Conservation (phyloP, 139 green algal genomes). For the Chlamydomonas incerta region DNA sequence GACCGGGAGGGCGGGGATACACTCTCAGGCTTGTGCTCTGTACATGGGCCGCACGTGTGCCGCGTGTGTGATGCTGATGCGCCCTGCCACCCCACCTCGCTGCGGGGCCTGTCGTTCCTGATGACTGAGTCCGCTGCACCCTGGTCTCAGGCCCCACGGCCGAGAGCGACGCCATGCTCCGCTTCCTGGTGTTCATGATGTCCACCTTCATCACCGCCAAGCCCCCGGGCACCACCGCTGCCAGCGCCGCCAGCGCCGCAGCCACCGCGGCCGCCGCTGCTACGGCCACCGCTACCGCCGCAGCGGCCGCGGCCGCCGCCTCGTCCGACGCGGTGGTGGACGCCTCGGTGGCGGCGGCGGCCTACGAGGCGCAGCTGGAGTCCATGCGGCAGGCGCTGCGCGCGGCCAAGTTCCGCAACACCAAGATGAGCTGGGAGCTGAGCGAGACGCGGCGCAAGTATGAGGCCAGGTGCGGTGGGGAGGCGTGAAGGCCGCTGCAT, state of each 20-base stretch:
- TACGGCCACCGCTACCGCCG: background rate
- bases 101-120: no score
- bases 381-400: conserved; percentile 1
- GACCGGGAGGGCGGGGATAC: no score
- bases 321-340: background rate
- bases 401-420: conserved; percentile 10
- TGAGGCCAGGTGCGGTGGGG: conserved; percentile 19
- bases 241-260: background rate
- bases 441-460: conserved; percentile 26
- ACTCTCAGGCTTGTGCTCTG: no score
- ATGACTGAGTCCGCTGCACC: no score
- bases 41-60: no score
- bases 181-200: conserved; percentile 39
- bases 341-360: background rate
- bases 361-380: conserved; percentile 13
- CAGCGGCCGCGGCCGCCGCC: background rate
- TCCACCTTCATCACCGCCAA: conserved; percentile 6
- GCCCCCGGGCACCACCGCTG: background rate
- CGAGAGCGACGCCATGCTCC: background rate
- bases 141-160: background rate
- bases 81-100: no score
- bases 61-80: no score
- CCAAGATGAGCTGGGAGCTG: conserved; percentile 26
- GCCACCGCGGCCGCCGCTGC: background rate
- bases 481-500: no score